phyloP scores from a whole-genome alignment of 495 filamentous ascomycete species.

The Neurospora tetraspora region DNA sequence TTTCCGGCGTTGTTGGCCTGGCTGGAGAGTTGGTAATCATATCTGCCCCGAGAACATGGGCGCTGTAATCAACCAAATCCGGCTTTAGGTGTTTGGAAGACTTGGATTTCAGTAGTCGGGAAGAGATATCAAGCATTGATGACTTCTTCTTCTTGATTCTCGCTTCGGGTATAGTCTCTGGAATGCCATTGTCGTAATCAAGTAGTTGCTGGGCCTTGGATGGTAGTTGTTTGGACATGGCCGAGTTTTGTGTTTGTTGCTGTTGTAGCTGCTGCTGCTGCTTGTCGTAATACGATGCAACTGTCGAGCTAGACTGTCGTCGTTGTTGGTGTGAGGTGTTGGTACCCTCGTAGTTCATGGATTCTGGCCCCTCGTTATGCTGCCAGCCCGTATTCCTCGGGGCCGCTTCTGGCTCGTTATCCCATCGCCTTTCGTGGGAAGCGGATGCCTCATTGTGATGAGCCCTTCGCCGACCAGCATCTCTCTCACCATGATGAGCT shows the following conservation, averaged over 20 bases:
- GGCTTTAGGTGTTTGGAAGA: slow-evolving; percentile 12
- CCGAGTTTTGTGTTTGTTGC: slow-evolving; percentile 45
- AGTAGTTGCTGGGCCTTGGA: slow-evolving; percentile 30
- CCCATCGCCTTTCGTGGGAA: slow-evolving; percentile 23
- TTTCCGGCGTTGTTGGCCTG: slow-evolving; percentile 24
- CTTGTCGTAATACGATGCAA: slow-evolving; percentile 43
- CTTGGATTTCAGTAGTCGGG: slow-evolving; percentile 12
- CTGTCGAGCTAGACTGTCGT: slow-evolving; percentile 40
- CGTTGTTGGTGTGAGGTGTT: slow-evolving; percentile 31
- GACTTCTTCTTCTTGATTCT: slow-evolving; percentile 38
- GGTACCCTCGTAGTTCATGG: slow-evolving; percentile 17
- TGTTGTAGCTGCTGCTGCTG: slow-evolving; percentile 40
- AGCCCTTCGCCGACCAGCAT: slow-evolving; percentile 4
- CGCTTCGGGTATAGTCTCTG: slow-evolving; percentile 3
- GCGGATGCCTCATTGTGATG: slow-evolving; percentile 7
- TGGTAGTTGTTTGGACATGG: slow-evolving; percentile 43
- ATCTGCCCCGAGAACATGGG: slow-evolving; percentile 18
- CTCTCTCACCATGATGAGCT: slow-evolving; percentile 17
- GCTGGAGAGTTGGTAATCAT: slow-evolving; percentile 28
- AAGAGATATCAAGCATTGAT: slow-evolving; percentile 36
- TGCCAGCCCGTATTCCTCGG: slow-evolving; percentile 1
- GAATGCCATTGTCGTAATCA: slow-evolving; percentile 28
- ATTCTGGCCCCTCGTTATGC: slow-evolving; percentile 25
- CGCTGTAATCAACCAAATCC: slow-evolving; percentile 2
- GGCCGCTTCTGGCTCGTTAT: slow-evolving; percentile 33